Percentiles rank a stretch among this genome's conserved stretches.
phyloP scores from a whole-genome alignment of 345 rosid genomes.

The Populus davidiana region DNA sequence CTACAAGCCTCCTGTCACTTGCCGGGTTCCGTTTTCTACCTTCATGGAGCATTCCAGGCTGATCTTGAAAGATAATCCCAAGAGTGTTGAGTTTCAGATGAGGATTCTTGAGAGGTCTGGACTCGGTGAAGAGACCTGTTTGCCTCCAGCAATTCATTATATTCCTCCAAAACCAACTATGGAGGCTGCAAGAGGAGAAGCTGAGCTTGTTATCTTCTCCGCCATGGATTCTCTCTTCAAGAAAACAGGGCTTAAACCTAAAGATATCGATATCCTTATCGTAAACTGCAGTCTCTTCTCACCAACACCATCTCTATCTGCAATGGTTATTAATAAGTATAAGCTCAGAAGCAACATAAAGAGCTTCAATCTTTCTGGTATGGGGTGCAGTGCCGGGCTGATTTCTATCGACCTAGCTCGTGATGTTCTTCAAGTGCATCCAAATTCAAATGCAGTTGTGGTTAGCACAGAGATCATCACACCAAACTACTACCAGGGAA shows the following conservation, averaged over 20 bases:
- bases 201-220: conserved; percentile 44
- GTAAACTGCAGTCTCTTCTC: conserved; percentile 48
- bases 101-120: conserved; percentile 53
- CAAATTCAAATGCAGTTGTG: conserved; percentile 49
- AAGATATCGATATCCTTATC: conserved; percentile 54
- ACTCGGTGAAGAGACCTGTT: conserved; percentile 50
- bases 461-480: conserved; percentile 50
- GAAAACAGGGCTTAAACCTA: conserved; percentile 38
- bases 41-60: conserved; percentile 45
- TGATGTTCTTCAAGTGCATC: conserved; percentile 48
- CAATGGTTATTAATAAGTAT: conserved; percentile 54
- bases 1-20: conserved; percentile 45
- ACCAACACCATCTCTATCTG: conserved; percentile 56
- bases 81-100: conserved; percentile 46
- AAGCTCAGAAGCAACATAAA: conserved; percentile 55
- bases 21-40: conserved; percentile 47
- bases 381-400: conserved; percentile 65
- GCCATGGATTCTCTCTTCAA: conserved; percentile 37
- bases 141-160: conserved; percentile 43
- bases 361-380: conserved; percentile 66
- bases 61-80: conserved; percentile 41
- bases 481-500: conserved; percentile 49
- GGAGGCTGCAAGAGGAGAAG: conserved; percentile 39
- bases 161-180: conserved; percentile 45
- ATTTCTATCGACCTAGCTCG: conserved; percentile 53